These are phyloP conservation scores for Daphne laureola DNA, from an alignment of 441 rosid genomes.

Conservation along the genomic window DNA sequence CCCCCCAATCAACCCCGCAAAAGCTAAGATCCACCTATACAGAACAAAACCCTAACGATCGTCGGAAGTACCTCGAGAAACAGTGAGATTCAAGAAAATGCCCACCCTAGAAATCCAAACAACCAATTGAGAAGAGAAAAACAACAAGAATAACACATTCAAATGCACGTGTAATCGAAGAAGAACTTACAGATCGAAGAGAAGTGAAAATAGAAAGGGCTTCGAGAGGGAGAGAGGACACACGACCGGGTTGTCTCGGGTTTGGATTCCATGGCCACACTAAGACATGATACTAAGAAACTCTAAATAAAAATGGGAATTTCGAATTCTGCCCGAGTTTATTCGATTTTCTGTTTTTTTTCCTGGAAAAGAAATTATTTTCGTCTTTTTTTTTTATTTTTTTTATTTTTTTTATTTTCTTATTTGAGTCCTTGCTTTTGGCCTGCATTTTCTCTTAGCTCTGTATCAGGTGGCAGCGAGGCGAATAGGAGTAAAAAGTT, in stretches of 20 bases:
- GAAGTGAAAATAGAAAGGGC: background rate
- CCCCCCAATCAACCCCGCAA: conserved; percentile 3
- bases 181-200: conserved; percentile 15
- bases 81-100: conserved; percentile 8
- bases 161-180: background rate
- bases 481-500: conserved; percentile 3
- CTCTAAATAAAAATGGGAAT: background rate
- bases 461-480: conserved; percentile 2
- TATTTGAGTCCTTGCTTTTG: conserved; percentile 6
- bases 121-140: background rate
- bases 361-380: too few species aligned
- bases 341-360: background rate
- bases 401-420: background rate
- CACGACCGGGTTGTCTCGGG: conserved; percentile 1
- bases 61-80: conserved; percentile 3
- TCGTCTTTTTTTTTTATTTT: background rate
- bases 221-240: conserved; percentile 2
- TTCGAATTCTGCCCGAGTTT: background rate
- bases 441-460: conserved; percentile 21
- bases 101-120: background rate
- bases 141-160: background rate
- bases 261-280: conserved; percentile 24
- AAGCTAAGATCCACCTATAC: conserved; percentile 9
- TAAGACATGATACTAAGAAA: conserved; percentile 5
- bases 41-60: conserved; percentile 14